Evolutionary conservation across 2,329 filamentous ascomycete genomes (phyloP).

Genomic region (Neopestalotiopsis rosae): DNA sequence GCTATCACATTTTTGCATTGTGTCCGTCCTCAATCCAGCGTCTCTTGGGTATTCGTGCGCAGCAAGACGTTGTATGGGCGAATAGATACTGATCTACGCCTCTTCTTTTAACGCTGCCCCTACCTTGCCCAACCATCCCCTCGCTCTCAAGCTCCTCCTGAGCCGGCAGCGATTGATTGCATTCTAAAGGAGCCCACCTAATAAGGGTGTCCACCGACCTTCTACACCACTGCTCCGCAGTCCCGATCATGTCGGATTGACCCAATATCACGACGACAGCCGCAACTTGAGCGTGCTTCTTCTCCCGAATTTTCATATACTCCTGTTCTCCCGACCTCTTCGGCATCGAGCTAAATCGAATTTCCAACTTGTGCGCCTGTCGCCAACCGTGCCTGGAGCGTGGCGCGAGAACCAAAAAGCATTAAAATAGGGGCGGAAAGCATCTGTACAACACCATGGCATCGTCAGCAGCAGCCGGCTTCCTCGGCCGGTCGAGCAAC

Average conservation of each 20-base stretch:
- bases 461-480: conserved; percentile 59
- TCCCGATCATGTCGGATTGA: conserved; percentile 38
- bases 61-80: neutral
- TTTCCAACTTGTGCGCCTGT: neutral
- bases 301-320: neutral
- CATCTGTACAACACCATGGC: conserved; percentile 50
- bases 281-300: conserved; percentile 35
- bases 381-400: neutral
- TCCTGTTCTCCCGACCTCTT: neutral
- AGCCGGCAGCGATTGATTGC: neutral
- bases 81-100: neutral
- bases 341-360: neutral
- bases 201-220: neutral
- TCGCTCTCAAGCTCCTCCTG: neutral
- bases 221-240: conserved; percentile 5
- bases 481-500: conserved; percentile 69
- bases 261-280: conserved; percentile 35
- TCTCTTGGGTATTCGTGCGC: neutral
- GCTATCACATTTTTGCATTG: neutral
- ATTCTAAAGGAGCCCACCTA: neutral
- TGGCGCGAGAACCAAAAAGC: neutral
- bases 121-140: conserved; percentile 4
- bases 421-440: conserved; percentile 9
- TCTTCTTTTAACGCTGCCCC: neutral
- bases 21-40: neutral